Percentiles rank a stretch among this genome's conserved stretches.
phyloP scores from a whole-genome alignment of 257 asterid genomes.

The Solanum pennellii region DNA sequence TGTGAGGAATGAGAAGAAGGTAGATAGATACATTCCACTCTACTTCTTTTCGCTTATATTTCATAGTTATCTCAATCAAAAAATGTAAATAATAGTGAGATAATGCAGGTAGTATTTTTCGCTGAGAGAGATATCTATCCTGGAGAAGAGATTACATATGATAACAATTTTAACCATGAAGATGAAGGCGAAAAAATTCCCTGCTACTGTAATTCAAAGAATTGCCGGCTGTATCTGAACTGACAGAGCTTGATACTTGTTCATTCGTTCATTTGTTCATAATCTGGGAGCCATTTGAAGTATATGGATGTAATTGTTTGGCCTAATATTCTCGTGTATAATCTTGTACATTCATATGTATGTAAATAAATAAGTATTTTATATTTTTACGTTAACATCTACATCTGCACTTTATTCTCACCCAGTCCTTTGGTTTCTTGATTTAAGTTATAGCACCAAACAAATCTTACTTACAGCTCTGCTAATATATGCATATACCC shows the following conservation, averaged over 20 bases:
- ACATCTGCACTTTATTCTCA: not conserved
- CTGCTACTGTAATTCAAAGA: constrained; percentile 45
- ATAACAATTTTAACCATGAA: constrained; percentile 62
- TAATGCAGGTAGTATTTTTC: constrained; percentile 39
- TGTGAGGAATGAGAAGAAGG: constrained; percentile 59
- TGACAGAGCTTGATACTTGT: constrained; percentile 2
- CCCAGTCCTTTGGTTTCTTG: not conserved
- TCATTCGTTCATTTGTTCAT: not conserved
- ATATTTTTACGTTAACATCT: not conserved
- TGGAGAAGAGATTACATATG: constrained; percentile 68
- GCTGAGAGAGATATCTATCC: constrained; percentile 63
- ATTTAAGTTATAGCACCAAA: not conserved
- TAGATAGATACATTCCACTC: not conserved
- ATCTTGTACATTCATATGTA: not conserved
- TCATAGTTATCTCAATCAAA: not conserved
- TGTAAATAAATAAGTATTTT: not conserved
- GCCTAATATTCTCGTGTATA: not conserved
- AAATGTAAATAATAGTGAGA: not conserved
- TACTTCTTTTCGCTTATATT: not conserved
- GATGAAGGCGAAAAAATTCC: constrained; percentile 50
- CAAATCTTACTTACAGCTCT: not conserved
- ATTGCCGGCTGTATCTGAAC: constrained; percentile 46
- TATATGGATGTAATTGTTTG: not conserved
- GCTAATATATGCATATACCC: not conserved
- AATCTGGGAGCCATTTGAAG: not conserved